phyloP scores from a whole-genome alignment of 2,329 filamentous ascomycete species.

The Corynespora cassiicola region DNA sequence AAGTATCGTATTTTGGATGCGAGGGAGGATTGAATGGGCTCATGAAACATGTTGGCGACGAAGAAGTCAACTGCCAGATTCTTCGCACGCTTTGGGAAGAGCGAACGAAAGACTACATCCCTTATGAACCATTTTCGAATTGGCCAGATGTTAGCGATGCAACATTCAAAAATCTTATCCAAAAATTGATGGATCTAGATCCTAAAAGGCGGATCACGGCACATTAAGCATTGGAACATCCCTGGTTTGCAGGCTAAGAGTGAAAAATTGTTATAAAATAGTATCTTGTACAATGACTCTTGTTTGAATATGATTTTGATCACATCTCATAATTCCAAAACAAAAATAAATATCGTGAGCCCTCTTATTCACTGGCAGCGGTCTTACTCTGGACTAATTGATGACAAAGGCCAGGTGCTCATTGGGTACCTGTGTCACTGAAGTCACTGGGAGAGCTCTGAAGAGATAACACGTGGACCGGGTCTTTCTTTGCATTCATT shows the following conservation, averaged over 20 bases:
- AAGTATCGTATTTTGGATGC: conserved; percentile 37
- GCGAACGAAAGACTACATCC: conserved; percentile 31
- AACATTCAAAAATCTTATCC: conserved; percentile 49
- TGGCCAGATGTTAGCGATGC: conserved; percentile 45
- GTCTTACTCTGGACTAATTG: too few species aligned
- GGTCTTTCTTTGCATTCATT: too few species aligned
- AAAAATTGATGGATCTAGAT: conserved; percentile 49
- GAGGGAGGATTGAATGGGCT: conserved; percentile 32
- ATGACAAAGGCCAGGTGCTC: too few species aligned
- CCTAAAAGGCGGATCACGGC: conserved; percentile 50
- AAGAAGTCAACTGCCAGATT: conserved; percentile 35
- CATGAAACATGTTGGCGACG: conserved; percentile 41
- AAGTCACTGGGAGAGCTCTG: too few species aligned
- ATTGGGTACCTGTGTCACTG: too few species aligned
- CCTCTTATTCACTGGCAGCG: too few species aligned
- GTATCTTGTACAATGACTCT: too few species aligned
- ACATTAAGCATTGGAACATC: conserved; percentile 45
- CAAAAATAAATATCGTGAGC: too few species aligned
- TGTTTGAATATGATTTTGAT: too few species aligned
- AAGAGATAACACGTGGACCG: too few species aligned
- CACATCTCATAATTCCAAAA: too few species aligned
- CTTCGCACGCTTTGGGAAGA: conserved; percentile 44
- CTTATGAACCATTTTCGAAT: conserved; percentile 40
- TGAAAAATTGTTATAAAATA: too few species aligned
- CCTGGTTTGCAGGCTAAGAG: conserved; percentile 26